Conservation (phyloP, 129 eudicot genomes). For the Centella asiatica region DNA sequence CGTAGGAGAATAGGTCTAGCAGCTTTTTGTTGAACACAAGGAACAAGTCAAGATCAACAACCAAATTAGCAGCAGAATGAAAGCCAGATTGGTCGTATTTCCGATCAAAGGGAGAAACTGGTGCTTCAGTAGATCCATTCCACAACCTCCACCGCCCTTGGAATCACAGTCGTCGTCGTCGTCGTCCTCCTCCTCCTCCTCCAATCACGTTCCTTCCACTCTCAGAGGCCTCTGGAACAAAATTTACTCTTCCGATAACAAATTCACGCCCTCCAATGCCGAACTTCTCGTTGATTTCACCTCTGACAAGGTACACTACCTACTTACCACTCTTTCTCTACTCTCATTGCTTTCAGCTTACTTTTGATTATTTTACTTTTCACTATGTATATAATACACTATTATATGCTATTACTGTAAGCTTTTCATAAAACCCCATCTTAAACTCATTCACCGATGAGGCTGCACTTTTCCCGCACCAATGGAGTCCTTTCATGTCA, state of each 20-base stretch:
- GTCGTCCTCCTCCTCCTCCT: neutral
- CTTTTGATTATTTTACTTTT: no score
- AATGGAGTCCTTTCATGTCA: no score
- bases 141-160: slow-evolving; percentile 26
- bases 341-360: no score
- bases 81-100: slow-evolving; percentile 65
- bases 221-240: slow-evolving; percentile 55
- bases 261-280: slow-evolving; percentile 41
- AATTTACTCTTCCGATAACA: slow-evolving; percentile 36
- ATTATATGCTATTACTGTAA: no score
- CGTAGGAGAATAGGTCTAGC: no score
- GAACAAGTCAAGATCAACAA: no score
- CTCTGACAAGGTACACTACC: slow-evolving; percentile 55
- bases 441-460: no score
- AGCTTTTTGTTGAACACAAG: no score
- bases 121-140: slow-evolving; percentile 71
- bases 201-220: slow-evolving; percentile 42
- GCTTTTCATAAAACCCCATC: no score
- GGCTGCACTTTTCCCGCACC: no score
- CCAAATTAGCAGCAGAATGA: slow-evolving; percentile 1
- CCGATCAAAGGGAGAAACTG: slow-evolving; percentile 87
- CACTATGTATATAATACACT: no score
- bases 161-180: slow-evolving; percentile 11
- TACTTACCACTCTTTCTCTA: neutral
- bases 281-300: slow-evolving; percentile 71